Base-by-base conservation (phyloP, 225 moss, liverwort and hornwort species). In the Straminergon stramineum region DNA sequence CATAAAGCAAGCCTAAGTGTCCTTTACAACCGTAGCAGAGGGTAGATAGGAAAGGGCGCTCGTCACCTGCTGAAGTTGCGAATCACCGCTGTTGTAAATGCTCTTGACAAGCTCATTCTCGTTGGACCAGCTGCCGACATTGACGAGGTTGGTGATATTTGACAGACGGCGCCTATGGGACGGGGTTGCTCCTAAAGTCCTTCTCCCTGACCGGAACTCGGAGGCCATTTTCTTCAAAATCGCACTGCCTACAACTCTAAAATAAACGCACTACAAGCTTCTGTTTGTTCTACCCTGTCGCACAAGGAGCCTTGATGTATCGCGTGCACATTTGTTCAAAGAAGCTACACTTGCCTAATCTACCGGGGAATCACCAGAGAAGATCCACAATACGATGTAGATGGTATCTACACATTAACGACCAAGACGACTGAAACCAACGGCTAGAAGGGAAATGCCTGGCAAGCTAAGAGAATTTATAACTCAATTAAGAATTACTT, bases 61-160 rank as follows among this genome's bases (percentile, higher is more conserved):
- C 28, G 51, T 88, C 87, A 93, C 94, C 94, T 95, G 93, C 81
- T 93, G 92, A 55, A 95, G 92, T 78, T 91, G 91, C 90, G 91
- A 67, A 84, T 93, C 94, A 81, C 84, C 90, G 86, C 80, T 91
- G 79, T 88, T 73, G 83, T 90, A 90, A 45, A 85, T 80, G 91
- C 90, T 92, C 83, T 95, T 95, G 60, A 89, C 90, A 51, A 90
- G 87, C 64, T 95, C 94, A 86, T 95, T 95, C 90, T 95, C 93
- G 31, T 92, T 93, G 58, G 91, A 89, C 94, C 94, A 93, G 86
- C 86, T 56, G 64, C 90, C 84, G 84, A 87, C 88, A 83, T 91
- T 93, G 28, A 92, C 90, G 69, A 95, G 77, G 67, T 95, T 95
- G 76, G 94, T 92, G 69, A 95, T 95, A 63, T 92, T 95, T 82